phyloP scores from a whole-genome alignment of 768 basidiomycete species.

The Mycena kentingensis region DNA sequence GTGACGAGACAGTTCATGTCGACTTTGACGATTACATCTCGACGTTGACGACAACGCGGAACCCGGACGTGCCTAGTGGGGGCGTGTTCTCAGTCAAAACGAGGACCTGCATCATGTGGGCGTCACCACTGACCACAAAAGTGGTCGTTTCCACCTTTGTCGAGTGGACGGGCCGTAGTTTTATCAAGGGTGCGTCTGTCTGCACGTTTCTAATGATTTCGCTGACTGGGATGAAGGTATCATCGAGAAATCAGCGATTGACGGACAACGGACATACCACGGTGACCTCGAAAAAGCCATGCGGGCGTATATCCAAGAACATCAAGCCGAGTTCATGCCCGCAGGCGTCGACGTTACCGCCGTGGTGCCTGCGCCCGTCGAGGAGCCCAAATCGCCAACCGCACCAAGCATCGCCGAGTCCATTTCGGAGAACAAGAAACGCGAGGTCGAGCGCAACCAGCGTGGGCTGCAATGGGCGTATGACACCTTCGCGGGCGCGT shows the following conservation, averaged over 20 bases:
- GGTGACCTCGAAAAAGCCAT: slow-evolving; percentile 80
- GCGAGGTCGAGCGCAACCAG: slow-evolving; percentile 68
- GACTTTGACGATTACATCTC: slow-evolving; percentile 85
- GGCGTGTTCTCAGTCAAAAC: slow-evolving; percentile 94
- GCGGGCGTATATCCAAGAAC: slow-evolving; percentile 85
- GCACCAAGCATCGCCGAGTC: slow-evolving; percentile 21
- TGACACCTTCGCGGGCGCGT: slow-evolving; percentile 81
- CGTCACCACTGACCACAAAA: slow-evolving; percentile 70
- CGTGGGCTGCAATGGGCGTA: slow-evolving; percentile 86
- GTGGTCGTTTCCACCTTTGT: slow-evolving; percentile 89
- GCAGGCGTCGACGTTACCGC: slow-evolving; percentile 69
- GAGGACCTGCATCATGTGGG: slow-evolving; percentile 93
- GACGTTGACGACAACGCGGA: slow-evolving; percentile 86
- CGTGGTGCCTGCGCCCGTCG: slow-evolving; percentile 43
- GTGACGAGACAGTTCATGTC: slow-evolving; percentile 76
- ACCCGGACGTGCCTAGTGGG: slow-evolving; percentile 94
- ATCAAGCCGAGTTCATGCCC: slow-evolving; percentile 87
- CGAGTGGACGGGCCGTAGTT: slow-evolving; percentile 96
- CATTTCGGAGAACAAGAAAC: slow-evolving; percentile 44
- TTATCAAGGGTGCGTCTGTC: slow-evolving; percentile 75
- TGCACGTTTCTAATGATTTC: neutral
- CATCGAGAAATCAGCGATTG: slow-evolving; percentile 88
- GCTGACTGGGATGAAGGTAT: slow-evolving; percentile 59
- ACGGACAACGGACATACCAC: slow-evolving; percentile 90
- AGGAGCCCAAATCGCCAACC: slow-evolving; percentile 12